phyloP scores from a whole-genome alignment of 2,329 filamentous ascomycete species.

The Penicillium sp. region DNA sequence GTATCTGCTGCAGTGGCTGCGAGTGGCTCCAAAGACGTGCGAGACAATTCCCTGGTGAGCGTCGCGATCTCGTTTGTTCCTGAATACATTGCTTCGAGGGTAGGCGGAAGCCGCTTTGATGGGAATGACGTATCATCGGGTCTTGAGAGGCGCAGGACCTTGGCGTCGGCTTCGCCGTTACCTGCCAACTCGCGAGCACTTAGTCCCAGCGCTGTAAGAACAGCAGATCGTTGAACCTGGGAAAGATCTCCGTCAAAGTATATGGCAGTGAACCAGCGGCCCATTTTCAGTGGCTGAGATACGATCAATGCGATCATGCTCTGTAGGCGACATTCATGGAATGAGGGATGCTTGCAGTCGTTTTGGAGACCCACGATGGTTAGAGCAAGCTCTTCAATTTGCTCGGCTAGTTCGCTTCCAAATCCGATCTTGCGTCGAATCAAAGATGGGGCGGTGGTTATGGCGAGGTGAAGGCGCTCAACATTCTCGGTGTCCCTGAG shows the following conservation, averaged over 20 bases:
- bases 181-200: slow-evolving; percentile 81
- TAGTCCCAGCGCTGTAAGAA: slow-evolving; percentile 78
- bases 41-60: slow-evolving; percentile 65
- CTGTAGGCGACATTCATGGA: slow-evolving; percentile 70
- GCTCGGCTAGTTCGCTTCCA: slow-evolving; percentile 80
- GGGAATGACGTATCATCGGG: slow-evolving; percentile 59
- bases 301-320: slow-evolving; percentile 78
- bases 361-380: slow-evolving; percentile 78
- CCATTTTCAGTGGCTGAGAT: slow-evolving; percentile 72
- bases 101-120: slow-evolving; percentile 71
- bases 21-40: slow-evolving; percentile 72
- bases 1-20: slow-evolving; percentile 78
- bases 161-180: slow-evolving; percentile 56
- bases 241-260: slow-evolving; percentile 94
- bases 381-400: slow-evolving; percentile 74
- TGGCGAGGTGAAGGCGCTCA: slow-evolving; percentile 75
- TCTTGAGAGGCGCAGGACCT: slow-evolving; percentile 31
- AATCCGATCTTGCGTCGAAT: slow-evolving; percentile 87
- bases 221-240: slow-evolving; percentile 72
- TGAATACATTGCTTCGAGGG: slow-evolving; percentile 68
- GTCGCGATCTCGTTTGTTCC: slow-evolving; percentile 53
- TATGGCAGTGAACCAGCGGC: slow-evolving; percentile 74
- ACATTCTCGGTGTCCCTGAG: slow-evolving; percentile 78
- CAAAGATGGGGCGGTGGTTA: slow-evolving; percentile 70
- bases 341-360: slow-evolving; percentile 74